A percentile compares a stretch with the other conserved stretches of the same genome.
These are phyloP conservation scores for Colletotrichum sp. DNA, from an alignment of 2,329 filamentous ascomycete genomes.

Conservation along the genomic window DNA sequence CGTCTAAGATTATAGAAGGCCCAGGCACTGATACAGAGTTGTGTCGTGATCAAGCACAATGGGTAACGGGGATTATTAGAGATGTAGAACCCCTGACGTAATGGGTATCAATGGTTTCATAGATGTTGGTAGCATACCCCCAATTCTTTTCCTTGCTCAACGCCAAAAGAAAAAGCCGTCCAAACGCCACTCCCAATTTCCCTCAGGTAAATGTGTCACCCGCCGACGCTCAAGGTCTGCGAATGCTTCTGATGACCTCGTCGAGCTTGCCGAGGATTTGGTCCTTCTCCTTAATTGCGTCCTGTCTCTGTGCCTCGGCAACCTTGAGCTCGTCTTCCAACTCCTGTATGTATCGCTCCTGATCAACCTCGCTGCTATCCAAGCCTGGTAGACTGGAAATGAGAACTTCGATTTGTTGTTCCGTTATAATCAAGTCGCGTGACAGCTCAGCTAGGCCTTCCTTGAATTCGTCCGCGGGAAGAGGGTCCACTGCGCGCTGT, in stretches of 20 bases:
- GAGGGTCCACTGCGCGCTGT: slow-evolving; percentile 57
- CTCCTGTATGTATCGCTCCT: slow-evolving; percentile 70
- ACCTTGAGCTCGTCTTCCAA: slow-evolving; percentile 69
- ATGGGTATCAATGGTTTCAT: background rate
- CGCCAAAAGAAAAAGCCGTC: slow-evolving; percentile 25
- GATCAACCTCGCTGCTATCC: slow-evolving; percentile 78
- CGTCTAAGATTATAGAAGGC: background rate
- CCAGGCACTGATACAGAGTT: background rate
- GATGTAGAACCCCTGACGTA: background rate
- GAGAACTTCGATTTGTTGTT: slow-evolving; percentile 82
- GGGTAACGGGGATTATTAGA: background rate
- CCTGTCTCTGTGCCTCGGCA: slow-evolving; percentile 66
- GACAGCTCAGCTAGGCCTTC: slow-evolving; percentile 75
- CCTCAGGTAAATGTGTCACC: background rate
- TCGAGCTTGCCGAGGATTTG: slow-evolving; percentile 66
- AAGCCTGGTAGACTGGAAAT: slow-evolving; percentile 79
- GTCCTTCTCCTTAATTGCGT: slow-evolving; percentile 69
- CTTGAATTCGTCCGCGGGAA: slow-evolving; percentile 68
- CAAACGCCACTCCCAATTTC: slow-evolving; percentile 15
- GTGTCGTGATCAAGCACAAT: background rate
- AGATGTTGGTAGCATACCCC: slow-evolving; percentile 5
- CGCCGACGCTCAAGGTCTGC: slow-evolving; percentile 52
- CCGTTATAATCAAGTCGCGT: slow-evolving; percentile 77
- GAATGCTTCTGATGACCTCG: slow-evolving; percentile 63
- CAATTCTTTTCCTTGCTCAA: background rate